Evolutionary conservation across 1,284 basidiomycete genomes (phyloP), one percentile per base, ranked within the genome.

Genomic region (Waitea zeae): DNA sequence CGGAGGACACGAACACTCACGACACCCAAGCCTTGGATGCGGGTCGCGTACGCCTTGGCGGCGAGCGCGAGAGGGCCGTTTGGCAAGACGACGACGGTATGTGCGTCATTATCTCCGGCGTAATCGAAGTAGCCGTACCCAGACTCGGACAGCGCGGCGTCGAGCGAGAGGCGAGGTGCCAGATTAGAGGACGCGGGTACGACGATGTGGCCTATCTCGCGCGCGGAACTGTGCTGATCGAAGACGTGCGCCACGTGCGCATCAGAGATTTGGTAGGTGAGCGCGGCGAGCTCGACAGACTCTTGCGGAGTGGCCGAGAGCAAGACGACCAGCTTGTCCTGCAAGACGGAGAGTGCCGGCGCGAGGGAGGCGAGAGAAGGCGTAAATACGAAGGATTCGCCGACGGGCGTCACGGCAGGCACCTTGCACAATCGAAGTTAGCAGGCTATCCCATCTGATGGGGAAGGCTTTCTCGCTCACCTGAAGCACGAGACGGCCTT

Each of bases 231-330:
- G 49, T 75, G 60, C 44, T 86, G 79, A 50, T 87, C 80, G 49
- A 87, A 86, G 26, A 88, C 54, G 50, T 84, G 82, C 38, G 80
- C 64, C 37, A 79, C 69, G 54, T 88, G 83, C 24, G 58, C 62
- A 19, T 58, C 51, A 14, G 62, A 59, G 34, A 80, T 53, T 37
- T 58, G 59, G 57, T 84, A 84, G 3, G 80, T 63, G 30, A 84
- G 58, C 12, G 63, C 46, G 1, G 83, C 67, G 38, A 86, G 69
- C 44, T 84, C 77, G 28, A 78, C 65, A 6, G 79, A 64, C 50
- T 89, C 81, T 42, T 81, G 76, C 0, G 84, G 71, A 2, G 78
- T 76, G 5, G 84, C 71, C 14, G 87, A 92, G 41, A 90, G 64
- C 31, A 90, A 55, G 33, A 93, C 63, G n/a, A 75, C 65, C 44